These are phyloP conservation scores for Fusarium albidum DNA, from an alignment of 2,329 filamentous ascomycete species.

Conservation along the genomic window DNA sequence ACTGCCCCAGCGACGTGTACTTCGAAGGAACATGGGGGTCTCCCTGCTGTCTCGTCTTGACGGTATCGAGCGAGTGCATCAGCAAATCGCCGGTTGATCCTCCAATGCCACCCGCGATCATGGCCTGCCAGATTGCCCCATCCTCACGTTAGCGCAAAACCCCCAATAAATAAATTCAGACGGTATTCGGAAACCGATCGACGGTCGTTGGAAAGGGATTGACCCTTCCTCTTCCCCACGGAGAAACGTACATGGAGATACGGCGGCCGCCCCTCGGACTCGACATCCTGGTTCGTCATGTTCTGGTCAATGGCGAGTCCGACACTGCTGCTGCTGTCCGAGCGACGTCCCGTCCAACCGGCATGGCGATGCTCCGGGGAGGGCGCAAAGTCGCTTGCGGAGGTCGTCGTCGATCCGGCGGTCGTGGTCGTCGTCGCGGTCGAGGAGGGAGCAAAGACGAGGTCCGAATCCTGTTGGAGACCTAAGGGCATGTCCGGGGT, in stretches of 20 bases:
- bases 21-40: constrained; percentile 92
- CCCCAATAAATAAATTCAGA: constrained; percentile 3
- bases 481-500: constrained; percentile 38
- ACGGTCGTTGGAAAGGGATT: background rate
- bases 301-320: constrained; percentile 39
- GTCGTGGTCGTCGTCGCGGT: constrained; percentile 20
- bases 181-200: background rate
- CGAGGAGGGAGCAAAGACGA: constrained; percentile 33
- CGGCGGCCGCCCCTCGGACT: constrained; percentile 53
- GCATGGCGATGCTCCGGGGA: constrained; percentile 45
- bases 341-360: constrained; percentile 37
- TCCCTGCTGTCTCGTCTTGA: constrained; percentile 97
- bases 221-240: too few relatives aligned
- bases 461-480: constrained; percentile 35
- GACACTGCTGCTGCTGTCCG: constrained; percentile 38
- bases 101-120: constrained; percentile 93
- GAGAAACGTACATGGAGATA: constrained; percentile 51
- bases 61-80: constrained; percentile 98
- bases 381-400: constrained; percentile 34
- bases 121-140: constrained; percentile 70
- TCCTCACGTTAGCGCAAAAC: constrained; percentile 31
- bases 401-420: constrained; percentile 28
- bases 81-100: constrained; percentile 95
- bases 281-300: constrained; percentile 50
- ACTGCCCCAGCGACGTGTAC: constrained; percentile 88